Base-by-base conservation (phyloP, 805 yeast genomes). In the Pichia manshurica region DNA sequence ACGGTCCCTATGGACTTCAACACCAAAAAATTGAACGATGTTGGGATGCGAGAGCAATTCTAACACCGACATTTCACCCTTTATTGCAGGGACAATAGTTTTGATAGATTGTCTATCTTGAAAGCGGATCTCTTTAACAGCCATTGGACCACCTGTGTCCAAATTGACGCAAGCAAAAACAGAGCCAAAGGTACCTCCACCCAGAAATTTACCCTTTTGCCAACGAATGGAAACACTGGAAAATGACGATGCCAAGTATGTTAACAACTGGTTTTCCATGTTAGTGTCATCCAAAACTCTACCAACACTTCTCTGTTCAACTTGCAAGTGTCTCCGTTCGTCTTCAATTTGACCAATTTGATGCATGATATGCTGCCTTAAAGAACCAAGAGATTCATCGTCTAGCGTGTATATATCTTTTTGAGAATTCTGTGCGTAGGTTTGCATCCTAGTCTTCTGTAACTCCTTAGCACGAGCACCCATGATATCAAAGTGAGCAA, bases 401-500 rank as follows among this genome's bases (percentile, higher is more conserved):
- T 77, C 80, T 55, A 77, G 65, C 7, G 78, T 77, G 58, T 72
- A 74, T 43, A 77, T 71, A 56, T 76, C 82, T 45, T 79, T 81
- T n/a, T 58, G 63, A 5, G 58, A 40, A 47, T 69, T 75, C 66
- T 63, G 77, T 67, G 68, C 52, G 73, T 79, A 74, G 63, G 74
- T 77, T 58, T 74, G 68, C 65, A 78, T 70, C 56, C 77, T 72
- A 56, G 74, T 71, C 62, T 73, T 73, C 58, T 75, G 82, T 10
- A 79, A 73, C 59, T 84, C 87, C 56, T 80, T 83, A 1, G 96
- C 85, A 59, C 98, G 76, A 0, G 97, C 97, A 42, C 98, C 98
- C 96, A 91, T 93, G 45, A 93, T 89, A 67, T 93, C 99, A 60
- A 93, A 93, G 67, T 93, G 98, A 0, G 96, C 87, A 53, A 93